phyloP scores from a whole-genome alignment of 176 grass and related monocot species.

The Eleusine indica region DNA sequence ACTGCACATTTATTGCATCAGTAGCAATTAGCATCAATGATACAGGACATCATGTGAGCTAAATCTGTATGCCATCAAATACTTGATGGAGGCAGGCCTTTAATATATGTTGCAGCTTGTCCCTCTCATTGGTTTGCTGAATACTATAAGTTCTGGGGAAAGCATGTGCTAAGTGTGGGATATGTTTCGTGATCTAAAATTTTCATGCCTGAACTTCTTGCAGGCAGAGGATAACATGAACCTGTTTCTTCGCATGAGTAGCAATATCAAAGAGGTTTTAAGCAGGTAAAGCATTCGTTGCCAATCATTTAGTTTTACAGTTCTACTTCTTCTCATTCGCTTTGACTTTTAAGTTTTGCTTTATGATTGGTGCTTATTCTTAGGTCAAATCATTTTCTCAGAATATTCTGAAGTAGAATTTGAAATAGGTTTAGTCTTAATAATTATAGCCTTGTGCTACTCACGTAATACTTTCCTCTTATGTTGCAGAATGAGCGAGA shows the following conservation, averaged over 20 bases:
- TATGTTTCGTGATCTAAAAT: constrained; percentile 13
- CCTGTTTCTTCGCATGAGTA: constrained; percentile 68
- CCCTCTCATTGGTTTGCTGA: constrained; percentile 13
- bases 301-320: background rate
- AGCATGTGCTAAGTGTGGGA: background rate
- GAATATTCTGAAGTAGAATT: background rate
- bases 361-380: background rate
- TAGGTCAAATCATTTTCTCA: background rate
- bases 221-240: constrained; percentile 58
- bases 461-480: background rate
- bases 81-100: background rate
- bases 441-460: background rate
- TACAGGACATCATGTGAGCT: background rate
- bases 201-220: constrained; percentile 48
- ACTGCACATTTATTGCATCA: constrained; percentile 5
- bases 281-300: constrained; percentile 53
- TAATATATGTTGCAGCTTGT: constrained; percentile 40
- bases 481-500: constrained; percentile 64
- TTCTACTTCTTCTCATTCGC: background rate
- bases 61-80: background rate
- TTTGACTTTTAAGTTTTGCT: background rate
- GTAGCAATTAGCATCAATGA: background rate
- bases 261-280: constrained; percentile 81
- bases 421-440: background rate
- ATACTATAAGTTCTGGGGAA: background rate